Percentiles rank a stretch among this genome's conserved stretches.
Conservation (phyloP, 768 basidiomycete genomes). For the Hygrocybe coccinea region DNA sequence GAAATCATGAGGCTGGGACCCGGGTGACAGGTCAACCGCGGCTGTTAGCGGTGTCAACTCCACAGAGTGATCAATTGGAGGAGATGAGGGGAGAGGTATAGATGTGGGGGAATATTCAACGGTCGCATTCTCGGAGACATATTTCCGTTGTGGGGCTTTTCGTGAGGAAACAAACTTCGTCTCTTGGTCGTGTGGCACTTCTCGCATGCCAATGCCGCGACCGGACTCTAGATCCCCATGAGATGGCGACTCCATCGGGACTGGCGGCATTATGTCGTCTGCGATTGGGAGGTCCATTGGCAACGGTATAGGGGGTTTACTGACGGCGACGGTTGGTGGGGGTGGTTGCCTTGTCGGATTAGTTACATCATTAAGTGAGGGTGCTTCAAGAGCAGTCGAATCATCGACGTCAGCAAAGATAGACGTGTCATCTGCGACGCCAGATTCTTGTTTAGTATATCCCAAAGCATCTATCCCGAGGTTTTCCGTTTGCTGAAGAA, state of each 20-base stretch:
- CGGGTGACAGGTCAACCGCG: conserved; percentile 15
- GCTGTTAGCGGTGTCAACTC: conserved; percentile 16
- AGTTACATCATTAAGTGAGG: conserved; percentile 15
- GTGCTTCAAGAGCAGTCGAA: conserved; percentile 30
- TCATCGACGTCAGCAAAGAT: conserved; percentile 31
- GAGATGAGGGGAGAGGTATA: conserved; percentile 13
- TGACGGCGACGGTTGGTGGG: conserved; percentile 56
- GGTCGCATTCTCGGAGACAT: not conserved
- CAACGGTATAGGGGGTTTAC: conserved; percentile 65
- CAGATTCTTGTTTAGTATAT: conserved; percentile 38
- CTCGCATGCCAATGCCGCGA: conserved; percentile 36
- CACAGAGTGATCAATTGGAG: conserved; percentile 6
- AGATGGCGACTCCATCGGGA: conserved; percentile 38
- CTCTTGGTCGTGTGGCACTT: conserved; percentile 22
- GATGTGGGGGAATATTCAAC: conserved; percentile 4
- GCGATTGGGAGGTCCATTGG: conserved; percentile 68
- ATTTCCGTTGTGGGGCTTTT: conserved; percentile 15
- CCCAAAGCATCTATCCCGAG: conserved; percentile 34
- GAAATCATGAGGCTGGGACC: conserved; percentile 42
- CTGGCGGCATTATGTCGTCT: conserved; percentile 48
- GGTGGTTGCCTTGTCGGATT: conserved; percentile 16
- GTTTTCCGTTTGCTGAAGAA: not conserved
- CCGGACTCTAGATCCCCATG: conserved; percentile 51
- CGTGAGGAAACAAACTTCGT: conserved; percentile 15
- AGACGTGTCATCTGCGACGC: not conserved